Evolutionary conservation across 305 asterid genomes (phyloP), one percentile per base, ranked within the genome.

Genomic region (Fraxinus ornus): DNA sequence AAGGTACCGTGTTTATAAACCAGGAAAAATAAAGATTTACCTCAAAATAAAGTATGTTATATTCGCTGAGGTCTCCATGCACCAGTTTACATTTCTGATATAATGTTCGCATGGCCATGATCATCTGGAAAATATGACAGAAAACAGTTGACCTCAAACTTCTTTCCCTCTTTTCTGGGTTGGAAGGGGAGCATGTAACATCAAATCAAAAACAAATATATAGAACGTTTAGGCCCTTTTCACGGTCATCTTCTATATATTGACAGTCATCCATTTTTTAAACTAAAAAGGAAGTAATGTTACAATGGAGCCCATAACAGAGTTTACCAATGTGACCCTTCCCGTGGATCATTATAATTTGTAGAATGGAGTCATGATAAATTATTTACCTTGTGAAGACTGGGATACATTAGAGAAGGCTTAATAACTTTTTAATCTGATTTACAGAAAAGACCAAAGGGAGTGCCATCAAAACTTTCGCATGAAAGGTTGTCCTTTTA

Each of bases 21-120:
- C 44, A 41, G 7, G 64, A 52, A 80, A 32, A 66, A 12, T 15
- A 28, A 76, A 81, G 79, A 66, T 81, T 85, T 78, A 90, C 99
- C 95, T 96, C 98, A 80, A 30, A 92, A 85, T 93, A 91, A 33
- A 96, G 98, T 81, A 94, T 93, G 82, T 94, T 96, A 83, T 96
- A 96, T 87, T 96, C 99, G 73, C 98, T 96, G 15, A 96, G 93
- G 83, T 96, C 99, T 78, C 98, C 99, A 28, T 96, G 99, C 78
- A 96, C 99, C 70, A 94, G 91, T 91, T 94, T 96, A 92, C 98
- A 96, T 84, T 94, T 96, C 86, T 92, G 98, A 86, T 96, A 96
- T 36, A 94, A 82, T 10, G 91, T 92, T n/a, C 97, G 92, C 98
- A 96, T 96, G 5, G 87, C 80, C 87, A 91, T 85, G 73, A 94